These are phyloP conservation scores for Psilocybe tampanensis DNA, from an alignment of 768 basidiomycete genomes.

Conservation along the genomic window DNA sequence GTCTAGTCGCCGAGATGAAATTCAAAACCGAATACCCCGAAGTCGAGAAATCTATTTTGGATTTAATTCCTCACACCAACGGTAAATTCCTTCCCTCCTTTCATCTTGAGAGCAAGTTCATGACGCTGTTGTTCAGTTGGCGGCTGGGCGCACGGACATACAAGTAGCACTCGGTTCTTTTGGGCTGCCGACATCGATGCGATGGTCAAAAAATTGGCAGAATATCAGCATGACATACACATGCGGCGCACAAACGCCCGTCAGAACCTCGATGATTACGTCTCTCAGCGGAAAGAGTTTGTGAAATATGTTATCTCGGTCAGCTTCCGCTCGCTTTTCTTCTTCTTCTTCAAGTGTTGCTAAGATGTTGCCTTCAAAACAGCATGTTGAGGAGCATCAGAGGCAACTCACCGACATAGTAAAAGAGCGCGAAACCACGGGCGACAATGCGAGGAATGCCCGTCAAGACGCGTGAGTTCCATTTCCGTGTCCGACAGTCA, in stretches of 20 bases:
- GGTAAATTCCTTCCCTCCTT: too few species aligned
- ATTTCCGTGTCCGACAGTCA: too few species aligned
- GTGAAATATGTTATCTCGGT: not conserved
- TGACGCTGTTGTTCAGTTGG: constrained; percentile 21
- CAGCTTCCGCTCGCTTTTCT: not conserved
- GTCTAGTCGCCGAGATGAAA: constrained; percentile 23
- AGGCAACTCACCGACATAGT: not conserved
- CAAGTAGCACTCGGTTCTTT: constrained; percentile 28
- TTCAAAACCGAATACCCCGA: not conserved
- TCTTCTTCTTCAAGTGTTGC: too few species aligned
- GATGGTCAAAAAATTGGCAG: constrained; percentile 17
- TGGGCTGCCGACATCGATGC: constrained; percentile 30
- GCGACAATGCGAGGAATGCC: not conserved
- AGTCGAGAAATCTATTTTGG: not conserved
- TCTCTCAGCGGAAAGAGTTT: not conserved
- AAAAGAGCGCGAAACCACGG: not conserved
- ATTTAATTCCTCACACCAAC: constrained; percentile 7
- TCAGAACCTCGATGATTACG: not conserved
- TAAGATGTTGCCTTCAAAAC: too few species aligned
- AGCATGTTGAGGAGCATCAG: not conserved
- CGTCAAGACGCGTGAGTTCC: not conserved
- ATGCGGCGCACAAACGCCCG: not conserved
- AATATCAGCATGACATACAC: not conserved
- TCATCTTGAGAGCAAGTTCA: too few species aligned
- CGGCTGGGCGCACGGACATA: constrained; percentile 27